Evolutionary conservation across 257 asterid genomes (phyloP).

Genomic region (Echites panduratus): DNA sequence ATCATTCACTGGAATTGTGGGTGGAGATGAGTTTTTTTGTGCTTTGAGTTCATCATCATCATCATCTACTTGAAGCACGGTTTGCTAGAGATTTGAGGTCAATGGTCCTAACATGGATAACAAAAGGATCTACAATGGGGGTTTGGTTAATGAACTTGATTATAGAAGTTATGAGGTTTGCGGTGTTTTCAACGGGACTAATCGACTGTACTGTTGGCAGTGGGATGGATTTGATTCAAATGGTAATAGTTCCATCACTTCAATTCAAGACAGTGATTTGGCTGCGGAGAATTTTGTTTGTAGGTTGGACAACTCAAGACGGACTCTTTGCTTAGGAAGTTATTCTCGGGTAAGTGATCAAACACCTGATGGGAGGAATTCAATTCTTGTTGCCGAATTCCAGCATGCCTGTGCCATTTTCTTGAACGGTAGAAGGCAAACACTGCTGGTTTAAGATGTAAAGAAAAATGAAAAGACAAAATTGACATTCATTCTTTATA

Average conservation of each 20-base stretch:
- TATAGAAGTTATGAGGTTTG: slow-evolving; percentile 60
- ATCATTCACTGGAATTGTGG: slow-evolving; percentile 48
- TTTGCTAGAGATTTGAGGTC: slow-evolving; percentile 65
- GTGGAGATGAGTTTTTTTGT: slow-evolving; percentile 73
- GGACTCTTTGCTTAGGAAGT: slow-evolving; percentile 44
- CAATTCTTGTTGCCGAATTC: slow-evolving; percentile 43
- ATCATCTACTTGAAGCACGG: slow-evolving; percentile 42
- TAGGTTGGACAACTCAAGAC: slow-evolving; percentile 36
- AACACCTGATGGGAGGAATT: slow-evolving; percentile 32
- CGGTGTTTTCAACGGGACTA: slow-evolving; percentile 37
- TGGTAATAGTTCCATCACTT: slow-evolving; percentile 10
- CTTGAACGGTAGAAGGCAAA: slow-evolving; percentile 38
- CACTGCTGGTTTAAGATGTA: no score
- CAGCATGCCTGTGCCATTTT: slow-evolving; percentile 53
- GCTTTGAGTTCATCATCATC: slow-evolving; percentile 34
- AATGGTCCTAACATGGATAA: slow-evolving; percentile 25
- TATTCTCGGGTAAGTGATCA: slow-evolving; percentile 22
- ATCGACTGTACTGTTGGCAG: slow-evolving; percentile 49
- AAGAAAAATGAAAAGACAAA: no score
- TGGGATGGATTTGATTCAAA: slow-evolving; percentile 22
- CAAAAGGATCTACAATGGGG: slow-evolving; percentile 48
- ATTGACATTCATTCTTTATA: no score
- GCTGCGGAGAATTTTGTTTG: slow-evolving; percentile 71
- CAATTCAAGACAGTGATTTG: slow-evolving; percentile 49
- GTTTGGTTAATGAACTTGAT: slow-evolving; percentile 40